phyloP scores from a whole-genome alignment of 1,139 yeast species.

The Suhomyces wounanorum region DNA sequence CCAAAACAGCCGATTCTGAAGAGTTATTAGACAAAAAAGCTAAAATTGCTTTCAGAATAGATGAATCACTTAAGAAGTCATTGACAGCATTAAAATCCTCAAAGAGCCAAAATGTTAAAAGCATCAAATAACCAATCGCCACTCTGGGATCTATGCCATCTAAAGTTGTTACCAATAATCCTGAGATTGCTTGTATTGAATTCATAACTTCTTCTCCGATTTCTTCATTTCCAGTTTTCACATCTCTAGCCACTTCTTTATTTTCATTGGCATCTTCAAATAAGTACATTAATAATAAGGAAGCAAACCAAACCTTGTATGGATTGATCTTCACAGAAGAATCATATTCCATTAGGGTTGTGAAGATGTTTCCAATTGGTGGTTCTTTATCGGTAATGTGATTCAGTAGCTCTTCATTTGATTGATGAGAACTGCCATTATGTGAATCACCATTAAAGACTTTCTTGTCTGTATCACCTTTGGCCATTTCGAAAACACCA shows the following conservation, averaged over 20 bases:
- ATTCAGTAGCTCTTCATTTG: slow-evolving; percentile 3
- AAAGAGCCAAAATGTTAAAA: slow-evolving; percentile 74
- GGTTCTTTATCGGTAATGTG: slow-evolving; percentile 10
- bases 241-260: slow-evolving; percentile 50
- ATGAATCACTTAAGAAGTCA: slow-evolving; percentile 70
- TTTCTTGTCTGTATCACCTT: neutral
- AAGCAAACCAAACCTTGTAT: slow-evolving; percentile 84
- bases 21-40: slow-evolving; percentile 66
- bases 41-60: slow-evolving; percentile 66
- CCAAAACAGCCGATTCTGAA: slow-evolving; percentile 56
- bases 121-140: slow-evolving; percentile 75
- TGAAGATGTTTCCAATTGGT: slow-evolving; percentile 58
- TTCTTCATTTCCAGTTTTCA: slow-evolving; percentile 67
- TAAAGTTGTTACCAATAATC: slow-evolving; percentile 68
- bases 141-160: slow-evolving; percentile 71
- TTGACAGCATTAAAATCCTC: slow-evolving; percentile 77
- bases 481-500: slow-evolving; percentile 18
- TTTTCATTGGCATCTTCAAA: slow-evolving; percentile 60
- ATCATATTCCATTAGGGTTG: slow-evolving; percentile 75
- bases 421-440: neutral
- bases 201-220: slow-evolving; percentile 74
- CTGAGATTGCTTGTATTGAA: slow-evolving; percentile 79
- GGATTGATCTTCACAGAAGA: slow-evolving; percentile 79
- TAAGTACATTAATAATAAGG: slow-evolving; percentile 62
- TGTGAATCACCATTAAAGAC: slow-evolving; percentile 3